Base-by-base conservation (phyloP, 2,329 filamentous ascomycete genomes). In the Fusarium algeriense region DNA sequence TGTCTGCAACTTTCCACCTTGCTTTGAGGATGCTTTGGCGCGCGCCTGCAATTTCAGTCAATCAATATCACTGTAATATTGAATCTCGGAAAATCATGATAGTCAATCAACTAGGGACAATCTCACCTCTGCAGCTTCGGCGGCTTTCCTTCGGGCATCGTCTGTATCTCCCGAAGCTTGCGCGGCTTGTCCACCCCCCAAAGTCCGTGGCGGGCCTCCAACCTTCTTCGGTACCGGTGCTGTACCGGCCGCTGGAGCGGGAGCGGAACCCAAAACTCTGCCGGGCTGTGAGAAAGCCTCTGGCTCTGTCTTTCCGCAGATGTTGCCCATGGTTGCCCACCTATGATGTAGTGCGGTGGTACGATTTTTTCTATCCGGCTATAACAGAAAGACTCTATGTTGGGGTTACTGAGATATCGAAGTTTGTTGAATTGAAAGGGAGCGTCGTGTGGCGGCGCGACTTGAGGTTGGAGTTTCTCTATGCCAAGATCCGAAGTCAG, bases 91-190 rank as follows among this genome's bases (percentile, higher is more conserved):
- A 15, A 30, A 17, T 10, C 26, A 40, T 35, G 23, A 35, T 28
- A 26, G 26, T 45, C 43, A 44, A 41, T 43, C 37, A 30, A 34
- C 23, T 19, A 19, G 26, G 19, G 32, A 15, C n/a, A 20, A 12
- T 83, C 89, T 78, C 80, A 97, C 94, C 90, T 97, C 93, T 66
- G 95, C 95, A 56, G 94, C 95, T 71, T 89, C 88, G 1, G 93
- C 94, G 7, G 95, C 95, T 66, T 90, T 92, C 60, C 85, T 86
- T 64, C 91, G 87, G 37, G 93, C 91, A 78, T 95, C 91, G 23
- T 84, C 84, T 5, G 81, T 77, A 56, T 75, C 76, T 35, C 73
- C 74, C 67, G 66, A 73, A 43, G 71, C 74, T 7, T 71, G 78
- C 28, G 73, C 67, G 11, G 78, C 67, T 17, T 78, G 77, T n/a